phyloP scores from a whole-genome alignment of 2,329 filamentous ascomycete species.

The Aspergillus fijiensis region DNA sequence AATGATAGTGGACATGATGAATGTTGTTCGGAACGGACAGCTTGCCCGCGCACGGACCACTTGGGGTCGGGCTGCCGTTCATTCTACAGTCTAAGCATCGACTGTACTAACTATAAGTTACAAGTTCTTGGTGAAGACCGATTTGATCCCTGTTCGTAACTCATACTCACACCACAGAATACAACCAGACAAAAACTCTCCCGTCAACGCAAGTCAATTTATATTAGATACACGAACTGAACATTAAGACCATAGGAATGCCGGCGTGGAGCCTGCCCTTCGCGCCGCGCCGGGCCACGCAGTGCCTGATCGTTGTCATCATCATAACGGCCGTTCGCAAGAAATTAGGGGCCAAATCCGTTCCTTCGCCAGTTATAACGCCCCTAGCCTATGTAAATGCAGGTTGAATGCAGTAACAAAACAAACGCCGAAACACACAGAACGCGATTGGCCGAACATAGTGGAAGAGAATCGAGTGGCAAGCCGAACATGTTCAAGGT shows the following conservation, averaged over 20 bases:
- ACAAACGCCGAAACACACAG: conserved; percentile 13
- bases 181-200: no score
- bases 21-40: not conserved
- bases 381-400: conserved; percentile 23
- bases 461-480: conserved; percentile 6
- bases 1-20: not conserved
- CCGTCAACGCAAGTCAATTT: not conserved
- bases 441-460: not conserved
- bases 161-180: no score
- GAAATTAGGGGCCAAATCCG: conserved; percentile 14
- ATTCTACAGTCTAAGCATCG: no score
- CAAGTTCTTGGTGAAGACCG: not conserved
- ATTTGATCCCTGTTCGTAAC: no score
- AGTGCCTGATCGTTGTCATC: conserved; percentile 8
- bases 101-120: no score
- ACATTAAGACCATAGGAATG: conserved; percentile 5
- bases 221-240: conserved; percentile 8
- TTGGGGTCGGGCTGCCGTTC: not conserved
- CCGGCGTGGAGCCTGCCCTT: conserved; percentile 8
- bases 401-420: conserved; percentile 24
- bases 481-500: conserved; percentile 6
- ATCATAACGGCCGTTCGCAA: conserved; percentile 8
- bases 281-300: conserved; percentile 6
- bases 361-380: conserved; percentile 19
- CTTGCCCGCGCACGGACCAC: conserved; percentile 1